Conservation (phyloP, 768 basidiomycete genomes). For the Russula virescens region DNA sequence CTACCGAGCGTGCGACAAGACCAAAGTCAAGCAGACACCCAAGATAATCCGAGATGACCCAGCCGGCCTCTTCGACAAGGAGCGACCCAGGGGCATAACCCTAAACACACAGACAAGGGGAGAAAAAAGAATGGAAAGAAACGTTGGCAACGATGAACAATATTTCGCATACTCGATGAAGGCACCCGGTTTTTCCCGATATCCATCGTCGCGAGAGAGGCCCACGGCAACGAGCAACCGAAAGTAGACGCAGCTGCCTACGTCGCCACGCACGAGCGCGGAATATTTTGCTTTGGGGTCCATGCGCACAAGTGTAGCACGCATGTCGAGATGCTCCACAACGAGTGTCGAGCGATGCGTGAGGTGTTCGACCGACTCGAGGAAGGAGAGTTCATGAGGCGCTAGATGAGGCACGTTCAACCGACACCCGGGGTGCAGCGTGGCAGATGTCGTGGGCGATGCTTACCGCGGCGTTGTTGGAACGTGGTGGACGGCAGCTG, state of each 20-base stretch:
- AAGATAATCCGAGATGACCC: constrained; percentile 77
- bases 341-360: constrained; percentile 81
- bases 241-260: constrained; percentile 57
- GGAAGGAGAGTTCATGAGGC: constrained; percentile 52
- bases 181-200: constrained; percentile 90
- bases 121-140: background rate
- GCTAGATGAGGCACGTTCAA: constrained; percentile 50
- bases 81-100: constrained; percentile 88
- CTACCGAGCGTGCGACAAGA: constrained; percentile 72
- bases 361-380: constrained; percentile 91
- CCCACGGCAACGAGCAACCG: constrained; percentile 65
- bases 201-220: constrained; percentile 55
- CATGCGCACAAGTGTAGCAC: constrained; percentile 69
- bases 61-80: constrained; percentile 85
- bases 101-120: constrained; percentile 37
- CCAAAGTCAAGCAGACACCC: constrained; percentile 81
- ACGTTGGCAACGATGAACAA: background rate
- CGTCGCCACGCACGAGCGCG: constrained; percentile 79
- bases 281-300: constrained; percentile 97
- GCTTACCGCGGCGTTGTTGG: too few relatives aligned
- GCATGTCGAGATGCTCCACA: constrained; percentile 58
- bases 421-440: too few relatives aligned
- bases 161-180: background rate
- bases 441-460: too few relatives aligned
- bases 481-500: constrained; percentile 55